Evolutionary conservation across 2,329 filamentous ascomycete species (phyloP), one percentile per base, ranked within the genome.

Genomic region (Xylariaceae sp.): DNA sequence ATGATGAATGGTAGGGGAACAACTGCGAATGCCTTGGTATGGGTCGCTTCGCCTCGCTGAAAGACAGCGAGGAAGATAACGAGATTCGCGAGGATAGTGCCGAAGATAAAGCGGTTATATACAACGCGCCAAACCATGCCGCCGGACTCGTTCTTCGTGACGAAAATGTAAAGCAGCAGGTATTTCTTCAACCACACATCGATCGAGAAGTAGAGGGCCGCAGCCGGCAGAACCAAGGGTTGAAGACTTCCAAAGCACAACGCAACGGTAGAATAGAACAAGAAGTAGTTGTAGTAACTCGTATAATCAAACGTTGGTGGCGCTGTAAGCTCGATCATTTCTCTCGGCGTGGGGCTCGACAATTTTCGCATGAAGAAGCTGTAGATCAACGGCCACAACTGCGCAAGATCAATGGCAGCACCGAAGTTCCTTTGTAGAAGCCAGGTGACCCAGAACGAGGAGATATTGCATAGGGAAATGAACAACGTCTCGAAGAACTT

Each of bases 261-360:
- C 0, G 90, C 87, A 30, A 97, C 88, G 0, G 92, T 96, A 21
- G 88, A 79, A 74, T 97, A 99, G 73, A 89, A 99, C 29, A 97
- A 77, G 71, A 96, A 96, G 70, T 95, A 97, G 71, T 96, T 97
- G 80, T 96, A 99, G 74, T 97, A 97, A 63, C 84, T 90, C 54
- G 94, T 90, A 67, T 96, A 97, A 63, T 97, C 92, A 69, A 99
- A 96, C 0, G 89, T 78, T 2, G 89, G 92, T 1, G 94, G 94
- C 3, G 94, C 94, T 0, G 92, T 96, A 66, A 94, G 82, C 70
- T 96, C 89, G 62, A 97, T 97, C 62, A 94, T 77, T 69, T 96
- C 87, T 62, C 94, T 81, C 5, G 94, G 94, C 2, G 94, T 97
- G 2, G 92, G 92, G 57, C 84, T 87, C 22, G 89, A 81, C 65